Evolutionary conservation across 352 stramenopile genomes (phyloP).

Genomic region (Phytophthora palmivora): DNA sequence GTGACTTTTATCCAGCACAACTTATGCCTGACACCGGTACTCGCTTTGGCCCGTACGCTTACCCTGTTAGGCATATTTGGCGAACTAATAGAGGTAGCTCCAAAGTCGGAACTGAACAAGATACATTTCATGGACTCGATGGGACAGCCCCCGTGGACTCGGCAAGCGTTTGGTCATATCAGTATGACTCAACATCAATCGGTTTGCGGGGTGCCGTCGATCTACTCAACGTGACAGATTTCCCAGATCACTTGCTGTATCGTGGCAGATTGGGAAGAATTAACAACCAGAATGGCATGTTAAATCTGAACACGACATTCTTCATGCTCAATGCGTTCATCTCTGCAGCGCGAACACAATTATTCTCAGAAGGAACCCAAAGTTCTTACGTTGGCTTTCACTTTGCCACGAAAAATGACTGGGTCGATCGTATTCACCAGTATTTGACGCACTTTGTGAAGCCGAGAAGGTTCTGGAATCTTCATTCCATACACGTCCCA

Average conservation of each 20-base stretch:
- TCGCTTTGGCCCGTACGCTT: conserved; percentile 53
- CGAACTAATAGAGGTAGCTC: too few relatives aligned
- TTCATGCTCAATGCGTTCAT: conserved; percentile 46
- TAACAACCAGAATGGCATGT: conserved; percentile 2
- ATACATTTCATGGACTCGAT: conserved; percentile 26
- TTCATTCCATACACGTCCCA: conserved; percentile 32
- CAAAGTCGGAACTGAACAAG: too few relatives aligned
- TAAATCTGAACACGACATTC: conserved; percentile 39
- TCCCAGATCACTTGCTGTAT: conserved; percentile 39
- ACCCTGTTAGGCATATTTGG: conserved; percentile 49
- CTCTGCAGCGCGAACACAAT: background rate
- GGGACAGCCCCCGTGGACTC: conserved; percentile 16
- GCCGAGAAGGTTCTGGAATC: conserved; percentile 13
- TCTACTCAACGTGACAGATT: conserved; percentile 33
- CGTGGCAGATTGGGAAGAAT: background rate
- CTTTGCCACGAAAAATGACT: conserved; percentile 39
- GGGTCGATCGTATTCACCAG: conserved; percentile 50
- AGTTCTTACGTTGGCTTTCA: too few relatives aligned
- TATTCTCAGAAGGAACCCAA: background rate
- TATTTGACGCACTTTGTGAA: conserved; percentile 19
- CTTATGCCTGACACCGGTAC: conserved; percentile 31
- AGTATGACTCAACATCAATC: conserved; percentile 49
- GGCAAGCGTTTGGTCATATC: conserved; percentile 39
- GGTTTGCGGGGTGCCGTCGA: conserved; percentile 34
- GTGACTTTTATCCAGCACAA: conserved; percentile 22